Evolutionary conservation across 1,139 yeast species (phyloP), one percentile per base, ranked within the genome.

Genomic region (Geotrichum bryndzae): DNA sequence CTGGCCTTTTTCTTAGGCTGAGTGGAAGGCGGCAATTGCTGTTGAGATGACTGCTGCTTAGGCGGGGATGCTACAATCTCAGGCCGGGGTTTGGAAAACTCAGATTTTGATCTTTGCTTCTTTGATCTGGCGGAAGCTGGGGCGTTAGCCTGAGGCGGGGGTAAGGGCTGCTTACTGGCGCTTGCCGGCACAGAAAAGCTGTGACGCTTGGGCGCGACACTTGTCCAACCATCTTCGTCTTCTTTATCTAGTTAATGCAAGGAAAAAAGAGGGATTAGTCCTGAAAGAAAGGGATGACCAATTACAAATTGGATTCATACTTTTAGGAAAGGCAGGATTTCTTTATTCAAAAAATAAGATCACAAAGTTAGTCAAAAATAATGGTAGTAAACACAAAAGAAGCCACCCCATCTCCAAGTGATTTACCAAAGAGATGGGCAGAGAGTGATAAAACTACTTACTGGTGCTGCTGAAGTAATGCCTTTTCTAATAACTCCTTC

Each of bases 201-300:
- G 53, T 38, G 63, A 54, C 67, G 66, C 58, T 68, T 68, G n/a
- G 69, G 66, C 18, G 64, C 68, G 18, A 73, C 76, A 25, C 70
- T 68, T 61, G 68, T 70, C 76, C 76, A 73, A 31, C 75, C 76
- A 33, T 70, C 74, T 41, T 69, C 73, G 15, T 65, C 73, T 48
- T 61, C 72, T 23, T 62, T 70, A 35, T 50, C 52, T 50, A 50
- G 18, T 25, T 25, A 50, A 50, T 22, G n/a, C 18, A 22, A 25
- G 53, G 18, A 25, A 15, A 29, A 25, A 29, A 50, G 27, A 50
- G 53, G 53, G 53, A 50, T 25, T 29, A 50, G 53, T 27, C 18
- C 33, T 29, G 35, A 29, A 25, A 29, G 29, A 50, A 25, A 29
- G 33, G 29, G 53, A 25, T 27, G 53, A 11, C 46, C 46, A 41